Percentiles rank a stretch among this genome's conserved stretches.
These are phyloP conservation scores for Pelomyxa schiedti DNA, from an alignment of 78 protist species.

Conservation along the genomic window DNA sequence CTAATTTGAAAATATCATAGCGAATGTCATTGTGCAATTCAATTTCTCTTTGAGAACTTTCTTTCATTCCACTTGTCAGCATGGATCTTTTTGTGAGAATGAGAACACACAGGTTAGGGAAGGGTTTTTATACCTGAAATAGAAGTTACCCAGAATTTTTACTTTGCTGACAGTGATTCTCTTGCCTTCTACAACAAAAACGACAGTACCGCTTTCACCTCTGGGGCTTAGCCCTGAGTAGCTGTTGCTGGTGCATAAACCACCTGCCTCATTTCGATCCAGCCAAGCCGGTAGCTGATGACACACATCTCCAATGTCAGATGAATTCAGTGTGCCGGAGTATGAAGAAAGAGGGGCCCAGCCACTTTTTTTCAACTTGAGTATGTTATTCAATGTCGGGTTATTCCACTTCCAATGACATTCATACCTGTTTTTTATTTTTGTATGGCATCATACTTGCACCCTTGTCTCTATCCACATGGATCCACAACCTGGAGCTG, in stretches of 20 bases:
- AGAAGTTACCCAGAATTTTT: not conserved
- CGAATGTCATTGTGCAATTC: not conserved
- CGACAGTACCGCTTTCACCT: too few relatives aligned
- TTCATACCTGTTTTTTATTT: too few relatives aligned
- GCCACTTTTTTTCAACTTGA: not conserved
- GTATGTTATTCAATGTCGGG: too few relatives aligned
- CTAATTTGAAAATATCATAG: not conserved
- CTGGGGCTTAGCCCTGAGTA: too few relatives aligned
- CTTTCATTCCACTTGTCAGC: not conserved
- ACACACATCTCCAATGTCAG: not conserved
- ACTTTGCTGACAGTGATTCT: not conserved
- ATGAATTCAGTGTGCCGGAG: not conserved
- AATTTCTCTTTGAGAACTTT: not conserved
- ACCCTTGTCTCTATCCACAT: not conserved
- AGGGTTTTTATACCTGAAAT: too few relatives aligned
- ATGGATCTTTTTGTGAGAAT: too few relatives aligned
- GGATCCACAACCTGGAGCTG: not conserved
- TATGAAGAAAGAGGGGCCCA: not conserved
- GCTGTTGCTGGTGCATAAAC: too few relatives aligned
- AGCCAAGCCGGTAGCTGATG: not conserved
- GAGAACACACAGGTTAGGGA: too few relatives aligned
- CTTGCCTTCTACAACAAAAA: not conserved
- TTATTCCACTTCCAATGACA: too few relatives aligned
- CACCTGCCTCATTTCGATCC: not conserved
- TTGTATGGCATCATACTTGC: not conserved